A percentile compares a stretch with the other conserved stretches of the same genome.
These are phyloP conservation scores for Penicillium sp. DNA, from an alignment of 2,329 filamentous ascomycete genomes.

Conservation along the genomic window DNA sequence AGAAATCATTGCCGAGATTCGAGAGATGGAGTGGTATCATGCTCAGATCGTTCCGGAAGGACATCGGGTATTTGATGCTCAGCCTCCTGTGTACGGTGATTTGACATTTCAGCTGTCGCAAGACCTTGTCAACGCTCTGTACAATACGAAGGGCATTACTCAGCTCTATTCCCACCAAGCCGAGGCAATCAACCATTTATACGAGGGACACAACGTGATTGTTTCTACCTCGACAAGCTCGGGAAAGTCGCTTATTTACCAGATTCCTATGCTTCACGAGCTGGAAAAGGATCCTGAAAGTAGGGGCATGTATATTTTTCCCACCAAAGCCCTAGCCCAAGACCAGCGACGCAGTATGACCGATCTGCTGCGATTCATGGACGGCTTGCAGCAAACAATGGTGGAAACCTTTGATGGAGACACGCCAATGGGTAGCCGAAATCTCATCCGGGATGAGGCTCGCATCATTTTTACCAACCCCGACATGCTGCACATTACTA, in stretches of 20 bases:
- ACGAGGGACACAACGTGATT: conserved; percentile 82
- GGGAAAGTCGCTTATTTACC: conserved; percentile 97
- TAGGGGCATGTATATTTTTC: conserved; percentile 96
- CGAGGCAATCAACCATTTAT: conserved; percentile 85
- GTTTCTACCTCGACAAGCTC: conserved; percentile 95
- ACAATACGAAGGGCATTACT: conserved; percentile 85
- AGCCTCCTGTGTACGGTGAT: conserved; percentile 78
- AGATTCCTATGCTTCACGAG: conserved; percentile 85
- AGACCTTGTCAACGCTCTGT: conserved; percentile 90
- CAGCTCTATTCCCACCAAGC: conserved; percentile 89
- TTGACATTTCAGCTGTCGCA: conserved; percentile 86
- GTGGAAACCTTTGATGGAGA: conserved; percentile 97
- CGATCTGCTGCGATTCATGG: conserved; percentile 80
- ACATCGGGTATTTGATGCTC: conserved; percentile 85
- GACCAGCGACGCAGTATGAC: conserved; percentile 88
- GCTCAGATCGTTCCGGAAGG: conserved; percentile 92
- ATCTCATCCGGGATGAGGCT: conserved; percentile 80
- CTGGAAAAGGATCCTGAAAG: conserved; percentile 76
- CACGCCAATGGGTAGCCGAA: conserved; percentile 78
- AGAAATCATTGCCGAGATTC: conserved; percentile 83
- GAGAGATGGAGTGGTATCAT: conserved; percentile 81
- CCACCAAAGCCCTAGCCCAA: conserved; percentile 93
- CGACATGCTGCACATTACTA: conserved; percentile 94
- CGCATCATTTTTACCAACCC: conserved; percentile 97
- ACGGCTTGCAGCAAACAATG: conserved; percentile 70